phyloP scores from a whole-genome alignment of 2,329 filamentous ascomycete genomes.

The Didymella lethalis region DNA sequence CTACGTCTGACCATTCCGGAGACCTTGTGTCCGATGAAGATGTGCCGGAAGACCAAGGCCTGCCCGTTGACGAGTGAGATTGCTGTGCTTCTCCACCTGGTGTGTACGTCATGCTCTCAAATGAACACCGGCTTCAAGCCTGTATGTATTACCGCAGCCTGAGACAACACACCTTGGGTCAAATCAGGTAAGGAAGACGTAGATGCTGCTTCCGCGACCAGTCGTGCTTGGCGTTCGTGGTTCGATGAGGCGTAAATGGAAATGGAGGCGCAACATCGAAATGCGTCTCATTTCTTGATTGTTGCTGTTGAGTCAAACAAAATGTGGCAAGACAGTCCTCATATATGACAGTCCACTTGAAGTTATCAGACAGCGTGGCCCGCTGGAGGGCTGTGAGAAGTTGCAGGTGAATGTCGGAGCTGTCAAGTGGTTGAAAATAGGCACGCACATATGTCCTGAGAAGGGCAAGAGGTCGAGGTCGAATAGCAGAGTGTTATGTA shows the following conservation, averaged over 20 bases:
- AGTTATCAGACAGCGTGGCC: background rate
- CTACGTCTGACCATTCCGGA: conserved; percentile 75
- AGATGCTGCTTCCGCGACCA: conserved; percentile 7
- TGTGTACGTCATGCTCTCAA: conserved; percentile 33
- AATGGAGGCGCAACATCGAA: conserved; percentile 4
- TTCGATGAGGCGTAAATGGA: conserved; percentile 9
- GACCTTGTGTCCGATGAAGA: conserved; percentile 31
- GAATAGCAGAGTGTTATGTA: conserved; percentile 8
- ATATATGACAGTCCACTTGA: background rate
- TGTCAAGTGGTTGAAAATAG: conserved; percentile 11
- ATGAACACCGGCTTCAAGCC: background rate
- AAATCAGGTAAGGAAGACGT: background rate
- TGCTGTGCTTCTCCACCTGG: conserved; percentile 30
- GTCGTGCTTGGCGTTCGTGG: conserved; percentile 29
- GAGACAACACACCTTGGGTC: background rate
- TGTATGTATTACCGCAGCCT: background rate
- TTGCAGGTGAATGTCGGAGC: conserved; percentile 10
- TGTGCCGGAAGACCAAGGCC: conserved; percentile 25
- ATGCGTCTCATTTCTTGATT: conserved; percentile 14
- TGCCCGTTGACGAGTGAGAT: conserved; percentile 25
- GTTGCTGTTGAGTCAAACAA: background rate
- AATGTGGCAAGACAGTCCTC: background rate
- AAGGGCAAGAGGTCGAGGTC: conserved; percentile 12
- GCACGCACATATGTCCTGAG: conserved; percentile 6
- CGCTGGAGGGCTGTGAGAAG: background rate